phyloP scores from a whole-genome alignment of 495 filamentous ascomycete species.

The Penicillium simplicissimum region DNA sequence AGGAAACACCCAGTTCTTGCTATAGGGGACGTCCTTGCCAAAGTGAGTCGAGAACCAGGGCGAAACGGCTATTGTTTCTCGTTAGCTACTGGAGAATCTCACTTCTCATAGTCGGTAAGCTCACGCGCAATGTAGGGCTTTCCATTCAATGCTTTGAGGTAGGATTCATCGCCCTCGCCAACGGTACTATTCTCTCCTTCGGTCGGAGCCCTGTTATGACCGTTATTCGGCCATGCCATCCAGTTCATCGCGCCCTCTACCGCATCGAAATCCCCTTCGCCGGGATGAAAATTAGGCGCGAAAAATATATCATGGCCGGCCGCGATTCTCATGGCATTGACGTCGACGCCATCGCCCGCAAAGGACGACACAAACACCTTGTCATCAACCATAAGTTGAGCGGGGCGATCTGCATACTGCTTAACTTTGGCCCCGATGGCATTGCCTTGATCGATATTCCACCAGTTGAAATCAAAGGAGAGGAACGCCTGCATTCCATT shows the following conservation, averaged over 20 bases:
- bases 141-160: constrained; percentile 46
- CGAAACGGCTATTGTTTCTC: constrained; percentile 34
- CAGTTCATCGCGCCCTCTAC: constrained; percentile 59
- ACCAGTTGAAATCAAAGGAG: constrained; percentile 64
- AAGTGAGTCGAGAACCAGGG: constrained; percentile 50
- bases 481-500: constrained; percentile 63
- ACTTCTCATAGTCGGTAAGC: constrained; percentile 7
- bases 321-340: constrained; percentile 41
- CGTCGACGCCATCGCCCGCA: constrained; percentile 52
- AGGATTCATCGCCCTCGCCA: constrained; percentile 48
- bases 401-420: constrained; percentile 45
- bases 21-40: constrained; percentile 51
- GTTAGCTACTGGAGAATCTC: not conserved
- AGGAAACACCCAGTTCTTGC: constrained; percentile 64
- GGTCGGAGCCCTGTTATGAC: constrained; percentile 55
- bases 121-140: constrained; percentile 58
- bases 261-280: constrained; percentile 32
- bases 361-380: constrained; percentile 60
- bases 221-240: constrained; percentile 60
- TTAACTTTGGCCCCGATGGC: constrained; percentile 50
- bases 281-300: constrained; percentile 56
- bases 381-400: constrained; percentile 56
- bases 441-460: constrained; percentile 38
- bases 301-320: constrained; percentile 54
- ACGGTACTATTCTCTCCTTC: constrained; percentile 45